Conservation (phyloP, 169 alveolate genomes). For the Cardiosporidium cionae region DNA sequence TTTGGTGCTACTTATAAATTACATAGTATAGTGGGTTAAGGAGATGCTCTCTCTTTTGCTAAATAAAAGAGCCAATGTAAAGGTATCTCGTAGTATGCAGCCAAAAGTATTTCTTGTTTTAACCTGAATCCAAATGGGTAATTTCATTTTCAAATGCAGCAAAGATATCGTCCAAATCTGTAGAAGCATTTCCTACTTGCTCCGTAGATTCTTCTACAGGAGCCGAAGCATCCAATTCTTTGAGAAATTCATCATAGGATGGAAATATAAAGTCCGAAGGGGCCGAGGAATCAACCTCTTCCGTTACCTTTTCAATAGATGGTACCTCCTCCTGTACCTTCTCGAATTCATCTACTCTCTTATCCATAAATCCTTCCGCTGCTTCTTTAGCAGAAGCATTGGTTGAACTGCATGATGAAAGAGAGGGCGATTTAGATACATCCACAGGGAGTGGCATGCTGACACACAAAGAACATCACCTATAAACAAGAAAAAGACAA, state of each 20-base stretch:
- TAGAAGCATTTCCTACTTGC: neutral
- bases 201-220: neutral
- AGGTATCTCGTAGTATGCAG: neutral
- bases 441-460: too few relatives aligned
- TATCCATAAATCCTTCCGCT: too few relatives aligned
- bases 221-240: conserved; percentile 4
- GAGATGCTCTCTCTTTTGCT: neutral
- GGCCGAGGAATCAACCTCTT: too few relatives aligned
- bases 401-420: too few relatives aligned
- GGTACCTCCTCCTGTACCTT: too few relatives aligned
- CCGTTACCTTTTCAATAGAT: too few relatives aligned
- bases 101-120: neutral
- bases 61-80: neutral
- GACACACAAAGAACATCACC: too few relatives aligned
- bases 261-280: conserved; percentile 15
- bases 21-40: neutral
- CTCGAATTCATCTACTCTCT: too few relatives aligned
- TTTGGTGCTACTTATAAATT: neutral
- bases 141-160: conserved; percentile 7
- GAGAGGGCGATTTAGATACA: too few relatives aligned
- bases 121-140: too few relatives aligned
- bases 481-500: too few relatives aligned
- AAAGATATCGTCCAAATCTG: conserved; percentile 12
- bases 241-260: conserved; percentile 15
- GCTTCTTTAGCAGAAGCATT: too few relatives aligned